Conservation (phyloP, 306 rosid genomes). For the Ammopiptanthus mongolicus region DNA sequence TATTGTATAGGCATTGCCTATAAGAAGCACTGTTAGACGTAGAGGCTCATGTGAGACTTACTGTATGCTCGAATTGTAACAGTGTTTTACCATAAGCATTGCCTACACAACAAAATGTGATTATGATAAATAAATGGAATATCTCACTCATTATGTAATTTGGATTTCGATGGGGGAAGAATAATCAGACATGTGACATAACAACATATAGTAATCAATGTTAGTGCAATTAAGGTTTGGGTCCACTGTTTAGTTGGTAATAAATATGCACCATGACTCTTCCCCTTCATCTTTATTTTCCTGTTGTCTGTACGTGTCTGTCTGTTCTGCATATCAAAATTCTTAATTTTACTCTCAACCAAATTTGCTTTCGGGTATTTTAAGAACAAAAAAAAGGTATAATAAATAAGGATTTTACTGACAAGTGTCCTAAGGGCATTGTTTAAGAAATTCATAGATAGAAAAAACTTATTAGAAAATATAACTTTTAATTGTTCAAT, state of each 20-base stretch:
- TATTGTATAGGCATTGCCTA: not conserved
- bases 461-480: too few species aligned
- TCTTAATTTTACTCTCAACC: not conserved
- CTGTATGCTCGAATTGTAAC: not conserved
- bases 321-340: not conserved
- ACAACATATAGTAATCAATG: not conserved
- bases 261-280: not conserved
- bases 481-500: too few species aligned
- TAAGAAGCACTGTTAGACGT: not conserved
- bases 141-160: not conserved
- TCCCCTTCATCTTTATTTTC: not conserved
- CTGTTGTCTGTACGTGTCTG: not conserved
- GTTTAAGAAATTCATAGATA: too few species aligned
- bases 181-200: not conserved
- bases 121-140: slow-evolving; percentile 2
- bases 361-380: not conserved
- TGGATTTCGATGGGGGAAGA: not conserved
- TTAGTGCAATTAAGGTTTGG: slow-evolving; percentile 1
- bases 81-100: not conserved
- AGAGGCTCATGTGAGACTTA: slow-evolving; percentile 8
- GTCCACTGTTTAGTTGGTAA: not conserved
- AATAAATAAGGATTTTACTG: too few species aligned
- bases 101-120: not conserved
- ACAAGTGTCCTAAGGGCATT: too few species aligned
- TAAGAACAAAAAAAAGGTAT: too few species aligned